Conservation (phyloP, 2,329 filamentous ascomycete genomes). For the Fusarium praegraminearum region DNA sequence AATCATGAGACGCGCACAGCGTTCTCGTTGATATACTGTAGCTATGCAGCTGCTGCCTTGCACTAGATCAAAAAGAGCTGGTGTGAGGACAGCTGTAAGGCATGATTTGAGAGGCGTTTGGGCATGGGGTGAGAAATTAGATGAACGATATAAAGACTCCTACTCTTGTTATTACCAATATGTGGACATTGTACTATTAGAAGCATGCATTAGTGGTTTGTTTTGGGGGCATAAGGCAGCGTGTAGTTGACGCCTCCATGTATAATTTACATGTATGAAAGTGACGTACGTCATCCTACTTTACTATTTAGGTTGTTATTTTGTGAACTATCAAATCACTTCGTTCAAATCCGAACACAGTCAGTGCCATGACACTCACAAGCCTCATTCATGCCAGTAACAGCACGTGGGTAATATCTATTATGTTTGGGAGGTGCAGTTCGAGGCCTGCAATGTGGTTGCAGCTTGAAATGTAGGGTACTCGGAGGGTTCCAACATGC, state of each 20-base stretch:
- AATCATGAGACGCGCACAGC: constrained; percentile 20
- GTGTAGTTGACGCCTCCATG: constrained; percentile 39
- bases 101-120: constrained; percentile 47
- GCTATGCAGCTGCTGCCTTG: constrained; percentile 5
- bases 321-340: not conserved
- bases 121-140: constrained; percentile 47
- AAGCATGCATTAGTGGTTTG: constrained; percentile 45
- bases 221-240: constrained; percentile 29
- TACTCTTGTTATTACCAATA: constrained; percentile 47
- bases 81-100: constrained; percentile 14
- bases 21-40: constrained; percentile 11
- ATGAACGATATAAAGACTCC: constrained; percentile 50
- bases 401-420: constrained; percentile 7
- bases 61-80: constrained; percentile 1
- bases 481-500: constrained; percentile 18
- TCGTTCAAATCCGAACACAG: not conserved
- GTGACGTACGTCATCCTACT: constrained; percentile 38
- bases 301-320: not conserved
- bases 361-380: not conserved
- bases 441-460: constrained; percentile 40
- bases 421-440: constrained; percentile 8
- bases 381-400: constrained; percentile 8
- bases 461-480: constrained; percentile 26
- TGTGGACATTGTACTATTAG: constrained; percentile 48
- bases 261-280: constrained; percentile 48